Percentiles rank a stretch among this genome's conserved stretches.
Conservation (phyloP, 257 asterid genomes). For the Solanum tarapatanum region DNA sequence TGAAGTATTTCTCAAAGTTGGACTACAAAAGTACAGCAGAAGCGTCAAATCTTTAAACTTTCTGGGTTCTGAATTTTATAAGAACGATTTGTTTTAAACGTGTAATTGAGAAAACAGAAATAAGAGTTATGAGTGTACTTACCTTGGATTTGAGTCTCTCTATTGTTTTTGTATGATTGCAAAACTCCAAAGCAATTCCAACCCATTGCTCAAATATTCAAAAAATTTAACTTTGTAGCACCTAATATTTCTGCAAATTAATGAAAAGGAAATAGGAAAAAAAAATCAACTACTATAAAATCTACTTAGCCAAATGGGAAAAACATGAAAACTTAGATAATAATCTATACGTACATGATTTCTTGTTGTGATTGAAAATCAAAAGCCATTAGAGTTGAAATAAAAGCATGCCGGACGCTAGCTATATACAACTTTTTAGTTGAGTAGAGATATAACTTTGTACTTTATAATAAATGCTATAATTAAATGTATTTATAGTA, state of each 20-base stretch:
- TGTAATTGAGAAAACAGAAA: too few species aligned
- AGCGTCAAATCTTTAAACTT: too few species aligned
- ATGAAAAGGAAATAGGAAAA: neutral
- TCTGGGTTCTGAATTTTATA: too few species aligned
- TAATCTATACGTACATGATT: neutral
- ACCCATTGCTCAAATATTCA: slow-evolving; percentile 21
- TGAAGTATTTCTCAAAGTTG: neutral
- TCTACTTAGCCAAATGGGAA: neutral
- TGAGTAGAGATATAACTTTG: neutral
- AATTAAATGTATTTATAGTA: neutral
- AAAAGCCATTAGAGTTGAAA: neutral
- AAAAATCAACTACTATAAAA: neutral
- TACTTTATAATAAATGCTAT: neutral
- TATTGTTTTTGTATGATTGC: slow-evolving; percentile 25
- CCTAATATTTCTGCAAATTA: neutral
- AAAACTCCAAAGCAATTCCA: slow-evolving; percentile 47
- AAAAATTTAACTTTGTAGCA: neutral
- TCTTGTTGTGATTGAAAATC: neutral
- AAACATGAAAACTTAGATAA: neutral
- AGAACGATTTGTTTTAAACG: too few species aligned
- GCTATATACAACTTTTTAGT: neutral
- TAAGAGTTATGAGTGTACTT: neutral
- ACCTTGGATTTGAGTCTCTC: slow-evolving; percentile 30
- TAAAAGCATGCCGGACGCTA: neutral
- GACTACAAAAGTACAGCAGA: neutral